phyloP scores from a whole-genome alignment of 257 asterid species.

The Dorcoceras hygrometricum region DNA sequence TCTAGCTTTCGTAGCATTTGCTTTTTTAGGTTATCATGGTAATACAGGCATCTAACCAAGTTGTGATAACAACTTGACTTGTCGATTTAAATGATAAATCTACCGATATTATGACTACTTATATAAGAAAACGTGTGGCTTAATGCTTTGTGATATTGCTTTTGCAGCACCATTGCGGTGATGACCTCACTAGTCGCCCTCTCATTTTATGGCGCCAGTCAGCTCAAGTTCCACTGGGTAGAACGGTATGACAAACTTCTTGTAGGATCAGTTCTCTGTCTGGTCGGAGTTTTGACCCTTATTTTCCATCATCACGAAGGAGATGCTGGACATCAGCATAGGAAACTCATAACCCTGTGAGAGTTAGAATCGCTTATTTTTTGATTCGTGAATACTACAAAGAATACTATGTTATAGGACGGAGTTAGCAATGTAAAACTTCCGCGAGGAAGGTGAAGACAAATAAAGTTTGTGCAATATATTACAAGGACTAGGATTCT shows the following conservation, averaged over 20 bases:
- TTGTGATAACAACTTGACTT: not conserved
- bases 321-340: slow-evolving; percentile 46
- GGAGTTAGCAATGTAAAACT: not conserved
- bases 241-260: slow-evolving; percentile 96
- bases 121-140: not conserved
- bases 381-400: not conserved
- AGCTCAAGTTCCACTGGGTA: slow-evolving; percentile 97
- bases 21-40: not conserved
- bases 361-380: not conserved
- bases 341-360: slow-evolving; percentile 54
- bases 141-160: not conserved
- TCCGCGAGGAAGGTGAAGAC: too few relatives aligned
- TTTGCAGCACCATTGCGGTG: slow-evolving; percentile 82
- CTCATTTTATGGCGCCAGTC: slow-evolving; percentile 96
- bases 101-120: not conserved
- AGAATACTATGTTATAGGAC: not conserved
- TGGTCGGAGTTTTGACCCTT: slow-evolving; percentile 88
- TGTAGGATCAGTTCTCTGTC: slow-evolving; percentile 85
- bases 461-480: too few relatives aligned
- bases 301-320: slow-evolving; percentile 74
- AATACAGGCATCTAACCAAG: not conserved
- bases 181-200: slow-evolving; percentile 97
- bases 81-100: too few relatives aligned
- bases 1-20: not conserved
- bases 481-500: too few relatives aligned